Percentiles rank a stretch among this genome's conserved stretches.
These are phyloP conservation scores for Strigomonas galati DNA, from an alignment of 208 protist genomes.

Conservation along the genomic window DNA sequence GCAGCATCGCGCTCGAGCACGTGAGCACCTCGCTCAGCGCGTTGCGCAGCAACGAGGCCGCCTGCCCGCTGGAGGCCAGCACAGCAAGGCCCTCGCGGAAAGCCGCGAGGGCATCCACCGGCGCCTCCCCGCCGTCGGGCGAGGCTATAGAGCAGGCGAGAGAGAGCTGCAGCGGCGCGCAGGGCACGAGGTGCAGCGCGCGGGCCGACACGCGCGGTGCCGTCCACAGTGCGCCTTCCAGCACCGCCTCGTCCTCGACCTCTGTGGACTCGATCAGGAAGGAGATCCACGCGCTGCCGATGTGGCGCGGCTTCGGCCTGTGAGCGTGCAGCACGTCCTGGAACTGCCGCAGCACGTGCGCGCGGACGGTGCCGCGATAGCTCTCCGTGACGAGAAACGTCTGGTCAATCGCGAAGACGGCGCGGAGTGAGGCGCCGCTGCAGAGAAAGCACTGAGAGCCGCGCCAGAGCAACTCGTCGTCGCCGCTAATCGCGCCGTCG, in stretches of 20 bases:
- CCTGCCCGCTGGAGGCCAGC: constrained; percentile 23
- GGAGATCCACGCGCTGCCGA: not conserved
- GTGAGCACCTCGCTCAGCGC: constrained; percentile 30
- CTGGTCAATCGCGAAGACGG: not conserved
- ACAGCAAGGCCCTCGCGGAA: constrained; percentile 34
- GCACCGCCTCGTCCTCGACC: constrained; percentile 7
- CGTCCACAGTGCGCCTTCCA: not conserved
- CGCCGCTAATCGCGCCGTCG: not conserved
- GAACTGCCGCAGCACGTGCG: constrained; percentile 3
- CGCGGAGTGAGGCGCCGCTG: constrained; percentile 1
- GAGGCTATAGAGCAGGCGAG: constrained; percentile 14
- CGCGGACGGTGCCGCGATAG: not conserved
- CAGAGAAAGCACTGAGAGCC: not conserved
- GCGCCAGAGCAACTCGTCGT: not conserved
- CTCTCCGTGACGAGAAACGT: constrained; percentile 9
- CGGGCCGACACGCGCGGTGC: not conserved
- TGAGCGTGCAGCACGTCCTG: not conserved
- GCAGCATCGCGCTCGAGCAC: constrained; percentile 6
- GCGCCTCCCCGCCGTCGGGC: not conserved
- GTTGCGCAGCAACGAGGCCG: constrained; percentile 20
- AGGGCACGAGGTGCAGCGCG: constrained; percentile 20
- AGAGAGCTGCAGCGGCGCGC: constrained; percentile 10
- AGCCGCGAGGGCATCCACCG: not conserved
- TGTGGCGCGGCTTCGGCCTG: not conserved
- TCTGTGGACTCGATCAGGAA: constrained; percentile 1